Evolutionary conservation across 345 rosid genomes (phyloP), one percentile per base, ranked within the genome.

Genomic region (Boechera divaricarpa): DNA sequence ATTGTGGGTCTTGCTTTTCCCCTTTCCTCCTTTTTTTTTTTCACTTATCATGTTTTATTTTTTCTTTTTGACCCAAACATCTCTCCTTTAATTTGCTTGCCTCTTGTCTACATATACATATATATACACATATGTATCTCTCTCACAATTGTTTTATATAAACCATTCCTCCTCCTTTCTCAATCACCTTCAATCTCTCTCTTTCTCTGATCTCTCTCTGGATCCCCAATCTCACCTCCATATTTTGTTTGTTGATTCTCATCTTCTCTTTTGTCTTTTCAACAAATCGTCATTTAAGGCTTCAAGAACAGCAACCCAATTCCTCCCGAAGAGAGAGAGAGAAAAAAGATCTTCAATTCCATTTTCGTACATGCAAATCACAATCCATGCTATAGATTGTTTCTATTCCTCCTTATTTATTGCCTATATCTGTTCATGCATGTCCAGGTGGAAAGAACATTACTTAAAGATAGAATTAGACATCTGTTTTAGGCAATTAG

Each of bases 1-100:
- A 72, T 72, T 71, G 83, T 69, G 84, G 85, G 85, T 73, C 81
- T 77, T 75, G 60, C 56, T 67, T 72, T 79, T 70, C 32, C 72
- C 63, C 67, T 15, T 66, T 61, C 60, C 63, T 51, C 70, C 59
- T 28, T 63, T 73, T 70, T 58, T 58, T 67, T 59, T 79, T 62
- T 70, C 79, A 36, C 61, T 76, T 80, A 71, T 76, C 71, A 51
- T 60, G 49, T n/a, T 57, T 44, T 67, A 47, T 57, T 66, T 69
- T 69, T 38, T 53, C 75, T 74, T 79, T 79, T 74, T 69, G 72
- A 67, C 78, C 48, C 69, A 69, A 55, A 49, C 77, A 75, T 69
- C 32, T 61, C 72, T 79, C 77, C 67, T 69, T 69, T 75, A 74
- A 79, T 73, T 67, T 79, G 78, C 44, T 60, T 79, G 52, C 70